These are phyloP conservation scores for Phragmites australis DNA, from an alignment of 176 grass and related monocot species.

Conservation along the genomic window DNA sequence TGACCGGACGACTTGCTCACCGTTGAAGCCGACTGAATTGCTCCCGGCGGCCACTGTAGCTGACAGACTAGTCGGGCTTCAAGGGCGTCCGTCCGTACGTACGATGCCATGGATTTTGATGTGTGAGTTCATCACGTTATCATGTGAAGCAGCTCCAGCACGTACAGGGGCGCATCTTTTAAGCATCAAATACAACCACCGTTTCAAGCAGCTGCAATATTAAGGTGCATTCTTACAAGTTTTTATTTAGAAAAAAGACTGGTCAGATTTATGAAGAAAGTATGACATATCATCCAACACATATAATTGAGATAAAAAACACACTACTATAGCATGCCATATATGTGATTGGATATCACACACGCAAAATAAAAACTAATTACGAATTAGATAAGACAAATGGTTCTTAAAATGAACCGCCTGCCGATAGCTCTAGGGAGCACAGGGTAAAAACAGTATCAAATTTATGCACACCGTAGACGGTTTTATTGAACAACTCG, in stretches of 20 bases:
- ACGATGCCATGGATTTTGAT: background rate
- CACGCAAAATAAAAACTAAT: too few species aligned
- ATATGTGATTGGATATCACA: too few species aligned
- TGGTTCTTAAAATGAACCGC: too few species aligned
- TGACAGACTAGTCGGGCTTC: background rate
- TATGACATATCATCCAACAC: too few species aligned
- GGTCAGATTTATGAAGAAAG: background rate
- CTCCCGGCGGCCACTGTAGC: background rate
- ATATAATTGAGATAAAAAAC: too few species aligned
- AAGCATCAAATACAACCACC: background rate
- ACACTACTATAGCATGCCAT: too few species aligned
- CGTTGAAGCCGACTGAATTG: background rate
- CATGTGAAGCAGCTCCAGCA: conserved; percentile 18
- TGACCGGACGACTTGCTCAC: background rate
- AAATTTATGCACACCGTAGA: too few species aligned
- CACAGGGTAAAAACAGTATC: too few species aligned
- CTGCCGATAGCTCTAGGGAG: too few species aligned
- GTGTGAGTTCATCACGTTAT: background rate
- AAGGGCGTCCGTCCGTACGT: background rate
- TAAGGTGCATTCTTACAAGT: background rate
- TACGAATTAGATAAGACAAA: too few species aligned
- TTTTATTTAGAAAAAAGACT: background rate
- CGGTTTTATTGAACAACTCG: too few species aligned
- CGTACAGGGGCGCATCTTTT: background rate
- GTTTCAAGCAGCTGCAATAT: background rate